These are phyloP conservation scores for Podaxis carcinomalis DNA, from an alignment of 768 basidiomycete species.

Conservation along the genomic window DNA sequence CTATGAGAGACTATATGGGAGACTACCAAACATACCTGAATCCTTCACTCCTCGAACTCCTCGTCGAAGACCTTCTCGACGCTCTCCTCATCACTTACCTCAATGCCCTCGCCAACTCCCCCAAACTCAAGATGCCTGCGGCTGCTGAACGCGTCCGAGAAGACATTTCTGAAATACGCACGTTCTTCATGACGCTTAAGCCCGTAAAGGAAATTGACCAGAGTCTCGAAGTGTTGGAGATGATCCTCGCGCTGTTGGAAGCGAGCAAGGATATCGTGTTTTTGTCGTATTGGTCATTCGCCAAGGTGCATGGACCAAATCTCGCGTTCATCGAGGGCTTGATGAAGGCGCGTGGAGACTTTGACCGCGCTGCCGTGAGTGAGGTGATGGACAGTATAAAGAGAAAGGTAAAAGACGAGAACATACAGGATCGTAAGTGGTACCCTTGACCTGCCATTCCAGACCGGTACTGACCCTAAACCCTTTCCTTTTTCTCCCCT, in stretches of 20 bases:
- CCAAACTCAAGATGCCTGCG: conserved; percentile 82
- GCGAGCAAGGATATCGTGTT: conserved; percentile 88
- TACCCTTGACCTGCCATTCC: not conserved
- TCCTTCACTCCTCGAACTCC: conserved; percentile 82
- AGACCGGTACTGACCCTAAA: conserved; percentile 11
- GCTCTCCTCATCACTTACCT: conserved; percentile 88
- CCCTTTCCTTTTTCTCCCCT: not conserved
- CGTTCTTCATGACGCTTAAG: conserved; percentile 79
- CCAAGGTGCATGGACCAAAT: conserved; percentile 90
- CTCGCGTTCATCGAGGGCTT: conserved; percentile 87
- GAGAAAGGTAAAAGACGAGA: conserved; percentile 90
- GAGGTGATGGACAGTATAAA: conserved; percentile 95
- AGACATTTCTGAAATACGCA: conserved; percentile 74
- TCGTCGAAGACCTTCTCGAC: conserved; percentile 91
- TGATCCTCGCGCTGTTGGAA: conserved; percentile 75
- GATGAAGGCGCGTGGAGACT: conserved; percentile 85
- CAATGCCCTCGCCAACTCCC: conserved; percentile 75
- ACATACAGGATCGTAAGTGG: conserved; percentile 71
- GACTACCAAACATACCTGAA: conserved; percentile 94
- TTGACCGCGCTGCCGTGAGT: conserved; percentile 81
- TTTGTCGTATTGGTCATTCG: conserved; percentile 92
- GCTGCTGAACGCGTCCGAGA: conserved; percentile 80
- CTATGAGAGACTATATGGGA: conserved; percentile 94
- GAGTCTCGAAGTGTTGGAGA: conserved; percentile 83
- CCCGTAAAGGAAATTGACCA: conserved; percentile 74